A percentile compares a stretch with the other conserved stretches of the same genome.
Conservation (phyloP, 495 filamentous ascomycete species). For the Penicillium maclennaniae region DNA sequence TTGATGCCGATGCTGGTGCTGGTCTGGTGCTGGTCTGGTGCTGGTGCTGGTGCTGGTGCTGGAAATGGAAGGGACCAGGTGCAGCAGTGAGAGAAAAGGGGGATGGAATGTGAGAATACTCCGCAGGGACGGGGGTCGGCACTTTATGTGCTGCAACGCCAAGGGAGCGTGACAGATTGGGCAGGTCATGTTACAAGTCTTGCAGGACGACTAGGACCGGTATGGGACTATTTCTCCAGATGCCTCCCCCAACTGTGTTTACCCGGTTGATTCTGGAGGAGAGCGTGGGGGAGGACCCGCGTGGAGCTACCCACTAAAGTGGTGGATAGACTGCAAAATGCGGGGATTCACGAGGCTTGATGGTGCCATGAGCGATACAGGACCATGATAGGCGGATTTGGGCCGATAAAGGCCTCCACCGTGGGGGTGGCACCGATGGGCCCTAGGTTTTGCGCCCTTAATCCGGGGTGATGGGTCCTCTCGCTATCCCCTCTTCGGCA, state of each 20-base stretch:
- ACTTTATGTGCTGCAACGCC: neutral
- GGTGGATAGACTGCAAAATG: neutral
- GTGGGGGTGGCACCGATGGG: slow-evolving; percentile 2
- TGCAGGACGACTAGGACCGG: neutral
- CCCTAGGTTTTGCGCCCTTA: neutral
- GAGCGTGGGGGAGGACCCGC: slow-evolving; percentile 6
- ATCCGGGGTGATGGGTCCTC: neutral
- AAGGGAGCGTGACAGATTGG: neutral
- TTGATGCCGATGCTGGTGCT: neutral
- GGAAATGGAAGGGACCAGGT: neutral
- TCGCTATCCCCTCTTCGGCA: neutral
- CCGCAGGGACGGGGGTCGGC: neutral
- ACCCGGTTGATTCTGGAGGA: slow-evolving; percentile 5
- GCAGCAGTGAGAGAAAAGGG: neutral
- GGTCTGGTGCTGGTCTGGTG: neutral
- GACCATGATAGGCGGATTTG: slow-evolving; percentile 7
- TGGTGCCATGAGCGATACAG: slow-evolving; percentile 1
- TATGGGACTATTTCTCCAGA: neutral
- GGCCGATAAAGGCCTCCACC: slow-evolving; percentile 7
- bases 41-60: neutral
- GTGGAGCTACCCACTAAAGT: neutral
- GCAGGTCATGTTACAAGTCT: neutral
- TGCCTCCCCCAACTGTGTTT: slow-evolving; percentile 6
- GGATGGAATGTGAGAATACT: neutral
- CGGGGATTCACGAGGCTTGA: slow-evolving; percentile 11